phyloP scores from a whole-genome alignment of 164 flowering plant species.

The Vitis amurensis region DNA sequence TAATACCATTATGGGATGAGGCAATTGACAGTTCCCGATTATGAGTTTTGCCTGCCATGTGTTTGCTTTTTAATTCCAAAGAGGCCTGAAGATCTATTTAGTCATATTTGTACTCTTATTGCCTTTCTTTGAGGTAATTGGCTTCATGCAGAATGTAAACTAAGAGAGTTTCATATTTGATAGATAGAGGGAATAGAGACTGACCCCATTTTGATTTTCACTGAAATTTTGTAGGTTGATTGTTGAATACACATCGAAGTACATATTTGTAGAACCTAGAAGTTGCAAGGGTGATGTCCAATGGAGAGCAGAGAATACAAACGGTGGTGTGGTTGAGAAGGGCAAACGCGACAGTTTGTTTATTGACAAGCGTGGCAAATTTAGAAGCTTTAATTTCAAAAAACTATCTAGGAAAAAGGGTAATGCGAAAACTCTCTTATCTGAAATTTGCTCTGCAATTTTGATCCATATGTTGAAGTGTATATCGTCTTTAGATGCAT shows the following conservation, averaged over 20 bases:
- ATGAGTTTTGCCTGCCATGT: too few species aligned
- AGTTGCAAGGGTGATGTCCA: slow-evolving; percentile 19
- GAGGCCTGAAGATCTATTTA: too few species aligned
- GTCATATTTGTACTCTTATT: too few species aligned
- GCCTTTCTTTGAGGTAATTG: too few species aligned
- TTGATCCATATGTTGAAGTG: background rate
- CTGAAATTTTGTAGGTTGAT: slow-evolving; percentile 38
- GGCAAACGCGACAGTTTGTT: slow-evolving; percentile 44
- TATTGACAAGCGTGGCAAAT: slow-evolving; percentile 62
- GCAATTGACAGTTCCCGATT: too few species aligned
- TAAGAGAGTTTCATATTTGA: too few species aligned
- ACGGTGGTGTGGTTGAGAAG: slow-evolving; percentile 30
- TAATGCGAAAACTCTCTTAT: slow-evolving; percentile 10
- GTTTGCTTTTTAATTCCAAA: too few species aligned
- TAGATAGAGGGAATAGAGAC: too few species aligned
- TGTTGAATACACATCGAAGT: slow-evolving; percentile 17
- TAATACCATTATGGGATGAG: too few species aligned
- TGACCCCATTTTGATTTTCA: too few species aligned
- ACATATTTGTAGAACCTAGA: slow-evolving; percentile 29
- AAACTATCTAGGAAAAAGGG: slow-evolving; percentile 69
- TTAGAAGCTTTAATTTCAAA: slow-evolving; percentile 55
- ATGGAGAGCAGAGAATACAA: slow-evolving; percentile 28
- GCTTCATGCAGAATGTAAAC: too few species aligned
- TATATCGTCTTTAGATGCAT: background rate
- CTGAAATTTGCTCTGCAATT: background rate